Evolutionary conservation across 176 grass and related monocot genomes (phyloP), one percentile per base, ranked within the genome.

Genomic region (Eragrostis curvula): DNA sequence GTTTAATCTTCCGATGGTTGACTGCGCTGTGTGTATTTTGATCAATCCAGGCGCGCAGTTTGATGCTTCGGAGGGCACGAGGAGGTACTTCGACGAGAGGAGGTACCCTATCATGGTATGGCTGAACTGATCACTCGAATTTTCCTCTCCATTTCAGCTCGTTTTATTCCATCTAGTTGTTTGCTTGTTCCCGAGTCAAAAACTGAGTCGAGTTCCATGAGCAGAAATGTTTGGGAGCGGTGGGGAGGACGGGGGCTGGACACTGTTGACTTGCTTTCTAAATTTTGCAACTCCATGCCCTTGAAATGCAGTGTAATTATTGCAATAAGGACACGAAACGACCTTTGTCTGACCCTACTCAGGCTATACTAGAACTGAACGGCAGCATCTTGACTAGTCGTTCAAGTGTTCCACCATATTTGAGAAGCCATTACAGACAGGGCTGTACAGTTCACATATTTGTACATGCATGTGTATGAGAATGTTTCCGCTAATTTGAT

Each of bases 71-170:
- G 92, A 93, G 73, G 92, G 84, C 62, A 93, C 92, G 9, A 86
- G 86, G 83, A 89, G 96, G 79, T 93, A 94, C 84, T 93, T 85
- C 15, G 84, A 94, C 32, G 89, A 82, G 44, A 85, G 86, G 85
- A 83, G 83, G 68, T 95, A 93, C 85, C 92, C 90, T 48, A 86
- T 93, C 84, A 93, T 92, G 84, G 96, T 98, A 87, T 58, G 85
- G 27, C 3, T 21, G 16, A 79, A 46, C 8, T 46, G 23, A 32
- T 59, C 73, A 6, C 60, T 83, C 43, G 5, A 59, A 53, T 46
- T 66, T 82, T 52, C 48, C 14, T 57, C 46, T 23, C 58, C 16
- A 60, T 86, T 90, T 60, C 48, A 56, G 56, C 57, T 67, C 9
- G n/a, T 9, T 56, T 32, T 69, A 65, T 32, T 76, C 12, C 61